Conservation (phyloP, 176 grass and related monocot genomes). For the Poa pratensis region DNA sequence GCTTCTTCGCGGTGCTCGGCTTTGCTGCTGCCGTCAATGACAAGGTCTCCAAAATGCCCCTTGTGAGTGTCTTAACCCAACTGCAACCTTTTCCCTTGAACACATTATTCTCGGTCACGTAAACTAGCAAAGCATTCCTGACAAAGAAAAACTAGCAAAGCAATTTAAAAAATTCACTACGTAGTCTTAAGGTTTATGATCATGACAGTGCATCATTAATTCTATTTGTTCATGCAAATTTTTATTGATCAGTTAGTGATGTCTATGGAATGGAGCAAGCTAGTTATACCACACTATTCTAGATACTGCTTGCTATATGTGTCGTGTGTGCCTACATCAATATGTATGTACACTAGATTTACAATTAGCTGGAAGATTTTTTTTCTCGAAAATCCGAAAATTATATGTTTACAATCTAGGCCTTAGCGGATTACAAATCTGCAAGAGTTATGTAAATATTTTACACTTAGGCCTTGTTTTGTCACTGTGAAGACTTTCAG, state of each 20-base stretch:
- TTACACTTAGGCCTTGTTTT: neutral
- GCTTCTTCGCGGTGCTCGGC: constrained; percentile 71
- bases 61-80: constrained; percentile 55
- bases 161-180: too few relatives aligned
- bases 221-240: neutral
- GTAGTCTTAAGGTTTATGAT: too few relatives aligned
- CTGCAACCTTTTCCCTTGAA: neutral
- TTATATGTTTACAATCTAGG: too few relatives aligned
- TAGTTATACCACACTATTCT: neutral
- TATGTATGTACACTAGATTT: neutral
- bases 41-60: constrained; percentile 82
- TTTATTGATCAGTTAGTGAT: neutral
- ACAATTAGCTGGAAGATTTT: too few relatives aligned
- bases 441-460: neutral
- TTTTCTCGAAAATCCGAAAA: too few relatives aligned
- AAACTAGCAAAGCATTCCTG: too few relatives aligned
- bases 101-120: neutral
- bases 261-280: neutral
- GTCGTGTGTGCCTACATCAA: neutral
- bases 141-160: too few relatives aligned
- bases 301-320: neutral
- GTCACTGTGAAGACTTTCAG: neutral
- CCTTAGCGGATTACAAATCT: too few relatives aligned
- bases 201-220: too few relatives aligned
- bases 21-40: constrained; percentile 62